A percentile compares a stretch with the other conserved stretches of the same genome.
phyloP scores from a whole-genome alignment of 1,284 basidiomycete species.

The Ceratobasidium sp. region DNA sequence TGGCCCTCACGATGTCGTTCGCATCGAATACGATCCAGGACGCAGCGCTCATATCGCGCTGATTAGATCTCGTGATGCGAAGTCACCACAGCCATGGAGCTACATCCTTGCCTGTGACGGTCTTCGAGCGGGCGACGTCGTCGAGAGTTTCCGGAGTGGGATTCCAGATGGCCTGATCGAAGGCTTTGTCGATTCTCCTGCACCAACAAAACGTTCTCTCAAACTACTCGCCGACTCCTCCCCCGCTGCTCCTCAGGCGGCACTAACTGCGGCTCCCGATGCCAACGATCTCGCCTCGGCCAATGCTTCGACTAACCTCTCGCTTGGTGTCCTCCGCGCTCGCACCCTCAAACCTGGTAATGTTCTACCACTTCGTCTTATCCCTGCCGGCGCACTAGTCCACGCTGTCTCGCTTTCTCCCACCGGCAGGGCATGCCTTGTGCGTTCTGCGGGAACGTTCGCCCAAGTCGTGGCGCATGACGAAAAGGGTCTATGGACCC shows the following conservation, averaged over 20 bases:
- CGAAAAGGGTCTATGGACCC: constrained; percentile 70
- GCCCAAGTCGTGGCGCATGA: constrained; percentile 84
- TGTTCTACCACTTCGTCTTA: constrained; percentile 88
- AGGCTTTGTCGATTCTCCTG: constrained; percentile 20
- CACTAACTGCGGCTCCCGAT: constrained; percentile 41
- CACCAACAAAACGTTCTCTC: constrained; percentile 25
- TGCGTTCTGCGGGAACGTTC: constrained; percentile 88
- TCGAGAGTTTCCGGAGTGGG: constrained; percentile 82
- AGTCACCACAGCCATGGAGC: constrained; percentile 53
- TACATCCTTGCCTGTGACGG: constrained; percentile 95
- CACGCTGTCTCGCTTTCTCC: constrained; percentile 85
- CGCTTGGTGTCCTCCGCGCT: constrained; percentile 85
- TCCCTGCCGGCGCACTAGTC: constrained; percentile 90
- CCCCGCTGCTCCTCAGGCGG: constrained; percentile 37
- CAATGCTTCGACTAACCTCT: constrained; percentile 62
- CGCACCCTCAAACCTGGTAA: constrained; percentile 91
- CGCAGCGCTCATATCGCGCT: constrained; percentile 94
- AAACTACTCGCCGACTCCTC: constrained; percentile 12
- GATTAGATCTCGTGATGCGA: constrained; percentile 65
- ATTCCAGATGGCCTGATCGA: constrained; percentile 19
- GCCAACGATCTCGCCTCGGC: constrained; percentile 49
- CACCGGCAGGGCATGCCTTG: constrained; percentile 79
- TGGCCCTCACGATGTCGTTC: constrained; percentile 86
- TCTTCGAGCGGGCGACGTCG: constrained; percentile 84
- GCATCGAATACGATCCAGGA: constrained; percentile 97